Evolutionary conservation across 345 rosid species (phyloP).

Genomic region (Nephelium lappaceum): DNA sequence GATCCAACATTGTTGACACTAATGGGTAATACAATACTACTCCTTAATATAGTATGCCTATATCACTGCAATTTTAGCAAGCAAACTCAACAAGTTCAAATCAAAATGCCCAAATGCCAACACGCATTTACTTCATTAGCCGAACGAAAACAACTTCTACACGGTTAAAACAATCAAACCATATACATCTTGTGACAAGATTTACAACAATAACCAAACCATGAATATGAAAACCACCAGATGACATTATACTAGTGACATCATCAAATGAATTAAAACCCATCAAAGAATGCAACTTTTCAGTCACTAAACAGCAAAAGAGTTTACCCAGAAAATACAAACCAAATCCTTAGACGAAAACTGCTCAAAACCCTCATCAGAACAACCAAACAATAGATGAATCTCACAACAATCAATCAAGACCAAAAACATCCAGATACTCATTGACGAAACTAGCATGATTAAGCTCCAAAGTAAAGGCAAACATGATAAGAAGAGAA

Average conservation of each 20-base stretch:
- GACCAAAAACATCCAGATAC: neutral
- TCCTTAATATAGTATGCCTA: neutral
- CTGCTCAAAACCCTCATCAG: constrained; percentile 10
- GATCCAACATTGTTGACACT: neutral
- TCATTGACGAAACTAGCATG: neutral
- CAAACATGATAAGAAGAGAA: neutral
- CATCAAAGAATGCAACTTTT: neutral
- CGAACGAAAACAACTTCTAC: neutral
- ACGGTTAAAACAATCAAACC: neutral
- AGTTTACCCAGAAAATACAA: neutral
- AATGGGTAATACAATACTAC: neutral
- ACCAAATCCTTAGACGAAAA: constrained; percentile 5
- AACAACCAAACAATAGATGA: constrained; percentile 7
- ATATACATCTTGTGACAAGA: neutral
- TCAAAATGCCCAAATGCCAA: neutral
- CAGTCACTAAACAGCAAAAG: neutral
- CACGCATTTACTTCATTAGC: neutral
- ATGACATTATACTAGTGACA: neutral
- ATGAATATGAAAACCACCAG: neutral
- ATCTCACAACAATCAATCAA: constrained; percentile 14
- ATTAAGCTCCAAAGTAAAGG: neutral
- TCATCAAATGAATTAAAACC: too few species aligned
- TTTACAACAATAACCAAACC: neutral
- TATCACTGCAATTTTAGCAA: neutral
- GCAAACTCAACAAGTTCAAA: neutral